Evolutionary conservation across 1,284 basidiomycete species (phyloP), one percentile per base, ranked within the genome.

Genomic region (Malassezia pachydermatis): DNA sequence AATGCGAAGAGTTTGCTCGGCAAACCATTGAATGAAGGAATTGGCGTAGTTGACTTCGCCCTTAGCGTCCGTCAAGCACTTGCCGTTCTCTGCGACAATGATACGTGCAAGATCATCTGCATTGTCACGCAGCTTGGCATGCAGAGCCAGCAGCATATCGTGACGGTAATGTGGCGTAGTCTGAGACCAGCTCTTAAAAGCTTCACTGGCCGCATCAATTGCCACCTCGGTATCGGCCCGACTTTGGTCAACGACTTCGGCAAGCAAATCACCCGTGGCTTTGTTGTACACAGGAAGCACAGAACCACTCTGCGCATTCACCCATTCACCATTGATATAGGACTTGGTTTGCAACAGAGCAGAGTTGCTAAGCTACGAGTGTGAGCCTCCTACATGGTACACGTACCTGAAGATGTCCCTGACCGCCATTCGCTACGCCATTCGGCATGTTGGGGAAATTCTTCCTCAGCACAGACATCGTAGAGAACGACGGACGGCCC

Each of bases 81-180:
- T 71, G 35, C 68, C 68, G 50, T 71, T 71, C 48, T 71, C 68
- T 5, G 62, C 65, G 8, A 67, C 65, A 34, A 71, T 64, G 52
- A 71, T 63, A 40, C 62, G 59, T 23, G 68, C 68, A 14, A 71
- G 57, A 38, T 71, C 68, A 1, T 67, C 63, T 2, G 61, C 52
- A 36, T 68, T 51, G 9, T 60, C 54, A 29, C 57, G 53, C 25
- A 70, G 57, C 28, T 54, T 58, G 34, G 55, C 48, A 55, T 50
- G 67, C 39, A 71, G 62, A 40, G 62, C 59, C 43, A 57, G 51
- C 28, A 71, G 62, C 20, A 68, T 43, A 22, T 71, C 64, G 35
- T 62, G 59, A 17, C 68, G 60, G 52, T 58, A 47, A 56, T 68
- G 70, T 30, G 60, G 59, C 9, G 67, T 67, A 27, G 55, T 62